phyloP scores from a whole-genome alignment of 768 basidiomycete species.

The Agaricus subrufescens region DNA sequence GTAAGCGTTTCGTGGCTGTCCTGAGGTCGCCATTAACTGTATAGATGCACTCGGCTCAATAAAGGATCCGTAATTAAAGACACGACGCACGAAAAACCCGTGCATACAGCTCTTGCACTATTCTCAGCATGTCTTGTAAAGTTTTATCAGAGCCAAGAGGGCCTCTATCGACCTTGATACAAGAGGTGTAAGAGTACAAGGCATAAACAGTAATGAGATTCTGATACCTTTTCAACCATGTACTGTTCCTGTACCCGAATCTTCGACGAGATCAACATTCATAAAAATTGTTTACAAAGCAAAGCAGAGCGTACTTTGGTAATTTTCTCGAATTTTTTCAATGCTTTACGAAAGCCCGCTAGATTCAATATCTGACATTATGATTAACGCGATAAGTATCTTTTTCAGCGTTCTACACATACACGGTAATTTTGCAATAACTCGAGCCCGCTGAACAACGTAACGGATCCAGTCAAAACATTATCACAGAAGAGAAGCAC shows the following conservation, averaged over 20 bases:
- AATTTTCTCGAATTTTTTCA: constrained; percentile 83
- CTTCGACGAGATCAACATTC: constrained; percentile 26
- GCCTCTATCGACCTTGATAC: constrained; percentile 55
- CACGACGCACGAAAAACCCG: constrained; percentile 61
- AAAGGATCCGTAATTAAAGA: background rate
- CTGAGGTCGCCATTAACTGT: constrained; percentile 70
- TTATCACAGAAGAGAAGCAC: too few species aligned
- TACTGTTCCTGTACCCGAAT: constrained; percentile 72
- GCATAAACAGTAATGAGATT: background rate
- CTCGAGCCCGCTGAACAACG: constrained; percentile 31
- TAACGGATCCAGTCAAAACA: too few species aligned
- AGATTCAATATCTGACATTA: constrained; percentile 68
- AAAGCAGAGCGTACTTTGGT: constrained; percentile 45
- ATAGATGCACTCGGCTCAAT: background rate
- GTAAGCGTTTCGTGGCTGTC: constrained; percentile 63
- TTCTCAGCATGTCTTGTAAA: constrained; percentile 63
- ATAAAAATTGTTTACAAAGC: background rate
- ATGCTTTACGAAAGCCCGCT: constrained; percentile 82
- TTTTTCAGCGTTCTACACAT: constrained; percentile 14
- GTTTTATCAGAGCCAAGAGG: constrained; percentile 60
- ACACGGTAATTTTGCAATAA: constrained; percentile 88
- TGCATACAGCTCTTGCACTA: constrained; percentile 77
- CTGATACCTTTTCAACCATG: constrained; percentile 67
- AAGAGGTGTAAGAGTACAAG: background rate
- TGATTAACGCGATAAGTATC: background rate